These are phyloP conservation scores for Cladosporium sp. DNA, from an alignment of 2,329 filamentous ascomycete species.

Conservation along the genomic window DNA sequence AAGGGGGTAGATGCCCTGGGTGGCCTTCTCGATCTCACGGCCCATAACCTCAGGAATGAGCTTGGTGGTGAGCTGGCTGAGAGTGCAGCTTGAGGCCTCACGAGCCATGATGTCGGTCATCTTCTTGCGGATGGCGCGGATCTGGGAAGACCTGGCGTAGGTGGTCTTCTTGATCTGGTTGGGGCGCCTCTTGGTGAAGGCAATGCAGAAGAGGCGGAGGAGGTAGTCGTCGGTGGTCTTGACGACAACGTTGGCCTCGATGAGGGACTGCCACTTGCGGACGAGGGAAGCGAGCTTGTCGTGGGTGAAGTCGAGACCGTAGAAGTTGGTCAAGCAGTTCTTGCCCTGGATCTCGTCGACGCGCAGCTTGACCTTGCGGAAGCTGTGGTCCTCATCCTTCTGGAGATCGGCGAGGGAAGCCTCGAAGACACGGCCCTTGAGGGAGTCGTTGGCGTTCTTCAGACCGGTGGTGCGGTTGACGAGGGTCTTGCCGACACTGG, in stretches of 20 bases:
- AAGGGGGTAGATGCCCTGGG: conserved; percentile 98
- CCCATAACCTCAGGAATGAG: conserved; percentile 99
- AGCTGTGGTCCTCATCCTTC: conserved; percentile 99
- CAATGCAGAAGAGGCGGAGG: conserved; percentile 97
- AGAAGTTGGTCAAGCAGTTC: conserved; percentile 99
- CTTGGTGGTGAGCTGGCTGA: conserved; percentile 96
- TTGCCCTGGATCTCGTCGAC: conserved; percentile 99
- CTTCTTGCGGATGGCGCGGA: conserved; percentile 98
- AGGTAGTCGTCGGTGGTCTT: conserved; percentile 99
- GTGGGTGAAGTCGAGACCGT: conserved; percentile 99
- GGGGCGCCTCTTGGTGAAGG: conserved; percentile 97
- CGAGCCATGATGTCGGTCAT: conserved; percentile 99
- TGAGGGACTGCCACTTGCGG: conserved; percentile 99
- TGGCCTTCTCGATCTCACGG: conserved; percentile 99
- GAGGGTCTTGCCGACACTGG: conserved; percentile 97
- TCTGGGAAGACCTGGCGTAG: conserved; percentile 95
- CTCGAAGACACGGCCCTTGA: conserved; percentile 99
- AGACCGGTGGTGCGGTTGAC: conserved; percentile 99
- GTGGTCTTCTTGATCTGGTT: conserved; percentile 99
- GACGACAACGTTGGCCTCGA: conserved; percentile 99
- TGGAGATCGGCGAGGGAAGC: conserved; percentile 98
- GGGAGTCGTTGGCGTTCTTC: conserved; percentile 99
- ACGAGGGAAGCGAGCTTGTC: conserved; percentile 99
- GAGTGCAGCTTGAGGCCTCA: conserved; percentile 90
- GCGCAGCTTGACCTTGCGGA: conserved; percentile 99